Evolutionary conservation across 2,329 filamentous ascomycete genomes (phyloP), one percentile per base, ranked within the genome.

Genomic region (Neocatenulostroma microsporum): DNA sequence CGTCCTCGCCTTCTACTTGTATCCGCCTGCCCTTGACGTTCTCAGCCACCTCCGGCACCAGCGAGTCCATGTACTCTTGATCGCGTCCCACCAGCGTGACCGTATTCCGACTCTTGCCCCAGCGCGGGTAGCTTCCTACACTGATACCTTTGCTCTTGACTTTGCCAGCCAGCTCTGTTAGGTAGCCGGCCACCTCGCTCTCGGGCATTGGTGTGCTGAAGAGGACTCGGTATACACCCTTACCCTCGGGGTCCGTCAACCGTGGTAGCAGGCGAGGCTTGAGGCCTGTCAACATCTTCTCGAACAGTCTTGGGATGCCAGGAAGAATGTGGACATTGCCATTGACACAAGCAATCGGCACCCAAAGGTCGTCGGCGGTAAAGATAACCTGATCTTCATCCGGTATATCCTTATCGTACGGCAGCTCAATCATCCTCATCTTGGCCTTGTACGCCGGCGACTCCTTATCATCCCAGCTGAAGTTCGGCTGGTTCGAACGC

Each of bases 271-370:
- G 58, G 31, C 67, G 56, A 0, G 84, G 78, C 60, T 83, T 88
- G 45, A 95, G 64, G 2, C 82, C 80, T 15, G 86, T 76, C 11
- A 96, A 67, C 45, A 96, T 70, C 34, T 70, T 70, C 62, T 89
- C 80, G 55, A 94, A 98, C 2, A 96, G 67, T 35, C 78, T 72
- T 1, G 91, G 91, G 12, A 96, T 82, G 1, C 91, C 91, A 0
- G 91, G 91, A 2, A 96, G 69, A 42, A 96, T 91, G 61, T 96
- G 85, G 4, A 96, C 67, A 55, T 98, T 98, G 34, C 84, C 84
- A 55, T 95, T 95, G 12, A 94, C 85, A 4, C 93, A 80, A 13
- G 76, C 73, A 32, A 96, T 74, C 0, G 91, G 91, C 25, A 96
- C 88, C 91, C 91, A 96, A 15, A 94, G 67, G 35, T 87, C 79